Evolutionary conservation across 371 early-diverging fungal species (phyloP).

Genomic region (Synchytrium microbalum): DNA sequence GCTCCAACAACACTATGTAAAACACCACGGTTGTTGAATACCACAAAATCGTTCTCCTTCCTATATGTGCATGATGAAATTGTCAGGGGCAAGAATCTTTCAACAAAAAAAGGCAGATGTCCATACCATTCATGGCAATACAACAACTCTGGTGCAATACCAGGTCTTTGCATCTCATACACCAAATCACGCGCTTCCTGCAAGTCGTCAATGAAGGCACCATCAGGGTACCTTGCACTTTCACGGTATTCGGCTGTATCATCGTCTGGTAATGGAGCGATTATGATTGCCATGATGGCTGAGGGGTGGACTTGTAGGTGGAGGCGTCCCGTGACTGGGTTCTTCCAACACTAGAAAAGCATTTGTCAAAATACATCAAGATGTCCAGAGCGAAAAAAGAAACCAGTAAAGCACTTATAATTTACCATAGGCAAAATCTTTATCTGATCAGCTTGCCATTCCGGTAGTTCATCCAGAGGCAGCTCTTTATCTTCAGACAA

Average conservation of each 20-base stretch:
- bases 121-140: conserved; percentile 19
- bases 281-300: conserved; percentile 6
- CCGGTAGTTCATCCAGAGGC: conserved; percentile 11
- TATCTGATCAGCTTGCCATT: conserved; percentile 7
- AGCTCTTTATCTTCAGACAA: conserved; percentile 10
- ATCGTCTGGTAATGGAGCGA: not conserved
- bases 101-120: too few relatives aligned
- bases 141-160: conserved; percentile 13
- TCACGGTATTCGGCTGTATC: not conserved
- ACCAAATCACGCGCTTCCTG: conserved; percentile 9
- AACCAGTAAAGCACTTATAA: too few relatives aligned
- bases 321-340: conserved; percentile 13
- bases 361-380: too few relatives aligned
- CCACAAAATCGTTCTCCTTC: too few relatives aligned
- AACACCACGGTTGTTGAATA: too few relatives aligned
- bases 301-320: conserved; percentile 16
- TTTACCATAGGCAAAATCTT: conserved; percentile 11
- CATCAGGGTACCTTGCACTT: conserved; percentile 11
- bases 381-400: too few relatives aligned
- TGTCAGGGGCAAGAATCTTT: too few relatives aligned
- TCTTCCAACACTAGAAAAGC: conserved; percentile 13
- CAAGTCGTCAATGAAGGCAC: conserved; percentile 5
- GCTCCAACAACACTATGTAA: too few relatives aligned
- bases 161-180: conserved; percentile 12
- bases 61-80: too few relatives aligned